A percentile compares a stretch with the other conserved stretches of the same genome.
phyloP scores from a whole-genome alignment of 1,284 basidiomycete species.

The Tilletia caries region DNA sequence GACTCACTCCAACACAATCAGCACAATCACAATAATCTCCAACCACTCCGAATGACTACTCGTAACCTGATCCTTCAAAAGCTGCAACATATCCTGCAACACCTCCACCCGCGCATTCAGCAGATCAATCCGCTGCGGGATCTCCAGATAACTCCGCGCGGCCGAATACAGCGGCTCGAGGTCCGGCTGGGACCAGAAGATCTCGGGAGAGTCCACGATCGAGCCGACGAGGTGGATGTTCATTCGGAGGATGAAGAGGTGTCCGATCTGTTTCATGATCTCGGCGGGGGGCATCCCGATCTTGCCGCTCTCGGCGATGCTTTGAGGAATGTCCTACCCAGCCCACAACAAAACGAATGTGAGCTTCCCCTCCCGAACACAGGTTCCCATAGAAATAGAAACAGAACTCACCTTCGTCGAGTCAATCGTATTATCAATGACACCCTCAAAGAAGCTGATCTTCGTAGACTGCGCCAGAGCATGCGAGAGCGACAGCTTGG shows the following conservation, averaged over 20 bases:
- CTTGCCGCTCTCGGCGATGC: conserved; percentile 88
- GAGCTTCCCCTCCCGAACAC: too few species aligned
- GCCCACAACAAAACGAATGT: neutral
- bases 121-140: conserved; percentile 86
- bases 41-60: conserved; percentile 84
- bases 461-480: conserved; percentile 94
- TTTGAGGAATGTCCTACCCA: conserved; percentile 78
- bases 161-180: conserved; percentile 92
- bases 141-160: conserved; percentile 79
- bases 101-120: conserved; percentile 90
- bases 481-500: conserved; percentile 89
- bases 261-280: conserved; percentile 94
- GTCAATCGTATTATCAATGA: conserved; percentile 89
- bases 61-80: conserved; percentile 90
- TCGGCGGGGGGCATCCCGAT: conserved; percentile 67
- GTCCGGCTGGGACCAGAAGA: conserved; percentile 79
- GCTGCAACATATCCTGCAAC: conserved; percentile 91
- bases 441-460: conserved; percentile 71
- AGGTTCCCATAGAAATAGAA: too few species aligned
- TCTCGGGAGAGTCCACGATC: conserved; percentile 88
- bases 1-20: conserved; percentile 73
- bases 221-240: conserved; percentile 95
- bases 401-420: conserved; percentile 67
- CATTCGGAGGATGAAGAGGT: conserved; percentile 82
- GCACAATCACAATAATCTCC: conserved; percentile 89